These are phyloP conservation scores for Rosa rugosa DNA, from an alignment of 306 rosid genomes.

Conservation along the genomic window DNA sequence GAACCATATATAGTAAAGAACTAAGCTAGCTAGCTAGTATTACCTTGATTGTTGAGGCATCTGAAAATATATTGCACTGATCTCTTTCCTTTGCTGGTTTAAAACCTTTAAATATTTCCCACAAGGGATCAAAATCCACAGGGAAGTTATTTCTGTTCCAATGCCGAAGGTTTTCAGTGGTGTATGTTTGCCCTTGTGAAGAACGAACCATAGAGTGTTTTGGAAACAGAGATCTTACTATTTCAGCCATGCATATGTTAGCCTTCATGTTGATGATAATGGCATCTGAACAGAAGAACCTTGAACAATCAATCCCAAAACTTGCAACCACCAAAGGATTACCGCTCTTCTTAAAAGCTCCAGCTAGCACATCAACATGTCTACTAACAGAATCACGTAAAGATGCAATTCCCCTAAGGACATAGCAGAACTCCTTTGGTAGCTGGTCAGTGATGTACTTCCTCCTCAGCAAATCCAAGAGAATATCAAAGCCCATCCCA, in stretches of 20 bases:
- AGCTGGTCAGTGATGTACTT: constrained; percentile 22
- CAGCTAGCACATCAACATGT: constrained; percentile 34
- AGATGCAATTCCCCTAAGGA: constrained; percentile 24
- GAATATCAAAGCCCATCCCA: constrained; percentile 24
- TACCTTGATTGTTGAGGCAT: constrained; percentile 31
- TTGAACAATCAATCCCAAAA: constrained; percentile 18
- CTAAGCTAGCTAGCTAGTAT: not conserved
- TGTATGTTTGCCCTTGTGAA: not conserved
- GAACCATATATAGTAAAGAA: not conserved
- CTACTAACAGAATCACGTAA: not conserved
- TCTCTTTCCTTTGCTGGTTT: not conserved
- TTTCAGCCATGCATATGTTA: constrained; percentile 19
- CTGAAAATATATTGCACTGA: not conserved
- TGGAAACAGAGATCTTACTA: constrained; percentile 34
- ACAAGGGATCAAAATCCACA: not conserved
- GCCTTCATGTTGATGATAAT: constrained; percentile 34
- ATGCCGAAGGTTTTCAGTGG: not conserved
- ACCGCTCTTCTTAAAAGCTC: constrained; percentile 45
- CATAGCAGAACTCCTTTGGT: constrained; percentile 32
- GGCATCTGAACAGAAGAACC: constrained; percentile 32
- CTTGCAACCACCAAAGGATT: constrained; percentile 55
- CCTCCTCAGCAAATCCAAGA: constrained; percentile 30
- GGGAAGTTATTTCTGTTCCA: not conserved
- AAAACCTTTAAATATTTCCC: constrained; percentile 2
- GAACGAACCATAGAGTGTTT: not conserved